Evolutionary conservation across 2,329 filamentous ascomycete species (phyloP).

Genomic region (Cladophialophora yegresii): DNA sequence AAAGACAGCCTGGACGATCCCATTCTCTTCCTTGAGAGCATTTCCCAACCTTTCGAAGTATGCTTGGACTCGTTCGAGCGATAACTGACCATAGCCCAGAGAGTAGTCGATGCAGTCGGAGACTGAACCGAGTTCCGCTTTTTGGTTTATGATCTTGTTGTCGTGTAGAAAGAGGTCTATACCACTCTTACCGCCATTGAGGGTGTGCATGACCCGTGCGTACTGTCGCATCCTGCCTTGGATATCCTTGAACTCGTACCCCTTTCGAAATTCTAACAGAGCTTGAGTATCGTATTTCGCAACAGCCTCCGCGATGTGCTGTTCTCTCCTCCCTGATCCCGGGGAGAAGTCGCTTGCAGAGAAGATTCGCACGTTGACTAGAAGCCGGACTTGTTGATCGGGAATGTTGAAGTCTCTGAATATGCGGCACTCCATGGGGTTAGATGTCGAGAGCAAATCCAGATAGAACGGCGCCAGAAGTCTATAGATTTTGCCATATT

Average conservation of each 20-base stretch:
- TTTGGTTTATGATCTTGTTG: constrained; percentile 77
- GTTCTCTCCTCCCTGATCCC: constrained; percentile 70
- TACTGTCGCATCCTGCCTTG: constrained; percentile 87
- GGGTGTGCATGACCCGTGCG: constrained; percentile 75
- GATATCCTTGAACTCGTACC: constrained; percentile 84
- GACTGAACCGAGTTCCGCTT: constrained; percentile 69
- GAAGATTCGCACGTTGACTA: constrained; percentile 78
- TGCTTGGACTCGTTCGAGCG: constrained; percentile 73
- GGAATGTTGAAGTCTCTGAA: constrained; percentile 87
- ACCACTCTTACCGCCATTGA: constrained; percentile 78
- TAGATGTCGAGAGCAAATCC: constrained; percentile 70
- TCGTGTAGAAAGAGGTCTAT: constrained; percentile 87
- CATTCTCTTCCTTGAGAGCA: constrained; percentile 79
- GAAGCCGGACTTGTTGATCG: constrained; percentile 85
- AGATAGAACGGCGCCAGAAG: constrained; percentile 85
- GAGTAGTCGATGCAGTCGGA: constrained; percentile 76
- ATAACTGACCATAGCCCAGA: constrained; percentile 62
- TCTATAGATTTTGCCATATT: constrained; percentile 90
- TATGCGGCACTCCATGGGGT: constrained; percentile 69
- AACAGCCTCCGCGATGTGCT: constrained; percentile 72
- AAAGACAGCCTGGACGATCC: constrained; percentile 80
- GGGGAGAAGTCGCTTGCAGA: constrained; percentile 76
- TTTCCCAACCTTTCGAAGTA: constrained; percentile 77
- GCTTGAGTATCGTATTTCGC: constrained; percentile 88
- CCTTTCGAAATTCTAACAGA: constrained; percentile 87